A percentile compares a stretch with the other conserved stretches of the same genome.
Conservation (phyloP, 768 basidiomycete genomes). For the Daedaleopsis sinensis region DNA sequence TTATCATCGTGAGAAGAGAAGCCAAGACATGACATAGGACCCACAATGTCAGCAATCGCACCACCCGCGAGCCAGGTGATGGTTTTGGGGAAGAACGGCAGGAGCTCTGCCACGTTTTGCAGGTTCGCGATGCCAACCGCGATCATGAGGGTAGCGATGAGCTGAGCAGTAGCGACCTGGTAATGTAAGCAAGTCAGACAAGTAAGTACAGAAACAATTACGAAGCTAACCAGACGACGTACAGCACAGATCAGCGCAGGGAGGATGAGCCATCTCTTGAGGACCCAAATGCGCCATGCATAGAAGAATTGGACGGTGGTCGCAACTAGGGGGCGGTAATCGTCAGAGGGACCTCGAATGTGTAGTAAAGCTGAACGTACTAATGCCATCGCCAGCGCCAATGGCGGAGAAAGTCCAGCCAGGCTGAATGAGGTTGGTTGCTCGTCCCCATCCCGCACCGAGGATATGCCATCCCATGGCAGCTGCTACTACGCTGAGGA, state of each 20-base stretch:
- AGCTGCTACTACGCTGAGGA: not conserved
- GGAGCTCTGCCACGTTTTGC: not conserved
- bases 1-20: not conserved
- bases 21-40: not conserved
- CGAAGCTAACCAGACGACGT: not conserved
- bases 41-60: not conserved
- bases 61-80: not conserved
- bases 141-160: not conserved
- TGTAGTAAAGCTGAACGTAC: not conserved
- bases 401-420: not conserved
- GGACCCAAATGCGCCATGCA: not conserved
- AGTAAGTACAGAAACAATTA: not conserved
- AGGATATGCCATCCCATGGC: not conserved
- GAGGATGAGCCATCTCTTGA: not conserved
- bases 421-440: not conserved
- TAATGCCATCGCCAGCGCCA: not conserved
- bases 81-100: not conserved
- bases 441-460: not conserved
- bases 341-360: not conserved
- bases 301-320: not conserved
- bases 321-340: not conserved
- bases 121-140: not conserved
- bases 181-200: not conserved
- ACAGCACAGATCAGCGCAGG: not conserved
- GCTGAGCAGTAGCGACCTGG: not conserved